These are phyloP conservation scores for Barnettozyma hawaiiensis DNA, from an alignment of 1,139 yeast species.

Conservation along the genomic window DNA sequence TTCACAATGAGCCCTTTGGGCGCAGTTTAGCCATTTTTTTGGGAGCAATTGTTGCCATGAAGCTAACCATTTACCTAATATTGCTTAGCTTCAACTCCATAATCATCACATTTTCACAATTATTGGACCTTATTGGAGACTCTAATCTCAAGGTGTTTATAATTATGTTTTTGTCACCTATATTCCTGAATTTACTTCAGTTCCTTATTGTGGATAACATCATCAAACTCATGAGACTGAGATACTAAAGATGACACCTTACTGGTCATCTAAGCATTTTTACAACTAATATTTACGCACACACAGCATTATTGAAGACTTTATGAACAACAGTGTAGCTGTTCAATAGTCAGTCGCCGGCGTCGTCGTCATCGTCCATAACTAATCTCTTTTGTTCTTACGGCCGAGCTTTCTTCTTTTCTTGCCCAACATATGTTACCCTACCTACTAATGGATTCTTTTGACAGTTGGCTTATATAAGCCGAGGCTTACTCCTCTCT, in stretches of 20 bases:
- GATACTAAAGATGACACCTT: constrained; percentile 7
- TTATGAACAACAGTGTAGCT: neutral
- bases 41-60: constrained; percentile 50
- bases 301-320: neutral
- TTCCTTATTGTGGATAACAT: constrained; percentile 82
- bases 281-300: neutral
- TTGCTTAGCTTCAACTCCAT: constrained; percentile 54
- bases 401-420: too few species aligned
- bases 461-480: neutral
- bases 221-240: constrained; percentile 45
- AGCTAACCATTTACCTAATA: constrained; percentile 43
- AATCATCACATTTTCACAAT: constrained; percentile 30
- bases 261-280: too few species aligned
- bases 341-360: too few species aligned
- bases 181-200: constrained; percentile 80
- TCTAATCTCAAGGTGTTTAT: constrained; percentile 80
- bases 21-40: constrained; percentile 61
- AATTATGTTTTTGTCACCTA: constrained; percentile 78
- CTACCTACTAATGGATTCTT: too few species aligned
- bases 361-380: too few species aligned
- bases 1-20: constrained; percentile 41
- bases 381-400: too few species aligned
- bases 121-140: constrained; percentile 58
- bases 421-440: too few species aligned
- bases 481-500: neutral